Evolutionary conservation across 495 filamentous ascomycete genomes (phyloP), one percentile per base, ranked within the genome.

Genomic region (Hypoxylon cercidicola): DNA sequence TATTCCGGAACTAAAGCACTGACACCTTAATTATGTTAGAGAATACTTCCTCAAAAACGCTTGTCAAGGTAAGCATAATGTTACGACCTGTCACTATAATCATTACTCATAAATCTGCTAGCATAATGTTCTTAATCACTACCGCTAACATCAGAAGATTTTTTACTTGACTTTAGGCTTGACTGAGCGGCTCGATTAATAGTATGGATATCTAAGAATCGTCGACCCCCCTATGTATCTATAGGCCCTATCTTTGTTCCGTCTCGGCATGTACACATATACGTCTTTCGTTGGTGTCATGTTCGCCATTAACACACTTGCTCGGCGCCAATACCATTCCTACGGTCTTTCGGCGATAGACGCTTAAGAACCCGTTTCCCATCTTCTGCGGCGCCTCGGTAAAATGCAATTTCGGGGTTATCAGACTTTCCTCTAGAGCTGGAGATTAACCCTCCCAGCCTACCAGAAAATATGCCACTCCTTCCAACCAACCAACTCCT

Each of bases 191-290:
- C 25, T 28, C 25, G 25, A 28, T 28, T 7, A 28, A 3, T 28
- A 28, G 25, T 28, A 28, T 28, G 25, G 25, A 28, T 28, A 28
- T 28, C 25, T 28, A 28, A 28, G 3, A 28, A 28, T 28, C 25
- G 25, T 28, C 25, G 7, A 28, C 25, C 25, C 25, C 25, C 25
- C 7, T 28, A 28, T 28, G 25, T 28, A 28, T 28, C 25, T 28
- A 28, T 28, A 28, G 25, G 25, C 25, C 45, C 40, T 37, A 16
- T 55, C 32, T 49, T 41, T 35, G 56, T 53, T 39, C 58, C 56
- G 30, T 58, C 51, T 62, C 46, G 44, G 40, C 57, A 55, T 61
- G 51, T 61, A 62, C 57, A 62, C 44, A 55, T 56, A 37, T 19
- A 16, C 32, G 3, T 28, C 25, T 52, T 37, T 32, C 21, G 19